Base-by-base conservation (phyloP, 2,329 filamentous ascomycete genomes). In the Paracoccidioides brasiliensis region DNA sequence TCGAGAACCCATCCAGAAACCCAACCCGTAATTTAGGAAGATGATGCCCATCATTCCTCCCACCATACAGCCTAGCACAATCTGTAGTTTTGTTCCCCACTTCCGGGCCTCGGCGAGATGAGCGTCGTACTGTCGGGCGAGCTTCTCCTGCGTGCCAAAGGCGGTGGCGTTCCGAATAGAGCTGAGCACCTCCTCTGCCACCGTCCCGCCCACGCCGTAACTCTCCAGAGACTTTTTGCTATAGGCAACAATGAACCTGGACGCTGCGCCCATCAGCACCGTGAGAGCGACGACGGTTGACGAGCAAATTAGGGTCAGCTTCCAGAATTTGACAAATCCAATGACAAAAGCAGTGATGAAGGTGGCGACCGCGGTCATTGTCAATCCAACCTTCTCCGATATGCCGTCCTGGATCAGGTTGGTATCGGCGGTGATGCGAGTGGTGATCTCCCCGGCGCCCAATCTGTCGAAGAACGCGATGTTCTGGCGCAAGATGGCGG, bases 321-420 rank as follows among this genome's bases (percentile, higher is more conserved):
- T 95, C 88, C 91, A 96, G 70, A 86, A 94, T 65, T 88, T 87
- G 70, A 91, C 72, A 68, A 95, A 97, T 2, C 86, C 89, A 61
- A 98, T 91, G 55, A 96, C 76, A 61, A 95, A 95, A 14, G 90
- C 89, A 0, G 90, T 84, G 55, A 95, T 73, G 65, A 97, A 97
- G 7, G 88, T 90, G 1, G 90, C 82, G 3, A 90, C 52, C 10
- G 88, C 87, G 12, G 83, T 82, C 55, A 95, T 68, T 0, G 88
- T 90, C 60, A 95, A 73, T 12, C 82, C 83, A 46, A 95, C 80
- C 74, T 95, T 95, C 70, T 95, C 88, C 0, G 88, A 94, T 48
- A 98, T 89, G 56, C 90, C 91, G 62, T 95, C 90, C 69, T 96
- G 91, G 55, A 97, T 85, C 54, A 95, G 76, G 65, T 95, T 96